Evolutionary conservation across 768 basidiomycete species (phyloP), one percentile per base, ranked within the genome.

Genomic region (Tylopilus subfusipes): DNA sequence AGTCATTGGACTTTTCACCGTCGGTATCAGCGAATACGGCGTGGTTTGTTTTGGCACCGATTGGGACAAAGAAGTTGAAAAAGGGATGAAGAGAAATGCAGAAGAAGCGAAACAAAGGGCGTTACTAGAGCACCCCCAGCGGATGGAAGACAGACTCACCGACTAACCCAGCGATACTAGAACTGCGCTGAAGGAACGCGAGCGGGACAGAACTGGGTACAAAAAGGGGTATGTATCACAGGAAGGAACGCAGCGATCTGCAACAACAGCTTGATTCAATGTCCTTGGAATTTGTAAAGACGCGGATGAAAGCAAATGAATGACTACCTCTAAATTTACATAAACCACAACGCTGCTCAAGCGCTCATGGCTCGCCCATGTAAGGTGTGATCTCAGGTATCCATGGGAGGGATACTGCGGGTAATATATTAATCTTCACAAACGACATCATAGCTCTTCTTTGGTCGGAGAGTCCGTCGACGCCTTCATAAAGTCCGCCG

Each of bases 1-100:
- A 67, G 86, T 88, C 29, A 73, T 88, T 22, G 88, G 83, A 0
- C 72, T 91, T 6, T 86, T 87, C 62, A 75, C 82, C 3, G 85
- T 90, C n/a, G 87, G 85, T 1, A 57, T 85, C 14, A 78, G 82
- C 21, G 87, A 88, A 68, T 88, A 88, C 53, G 68, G 63, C 6
- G 82, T 82, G 10, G 82, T 89, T 8, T 80, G 79, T 72, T 67
- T 78, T 18, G 75, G 75, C 1, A 81, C 79, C 13, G 61, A 79
- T 50, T 81, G 79, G 79, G 73, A 79, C 24, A 63, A 68, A 25
- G 79, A 81, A 55, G 62, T 81, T 16, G 60, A 60, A 50, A 74
- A 70, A 48, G 77, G 78, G 0, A 65, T 76, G 2, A 55, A 59
- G 33, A 65, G 77, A 30, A 76, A 76, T 52, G 61, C 56, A 21